Evolutionary conservation across 192 early-diverging fungal genomes (phyloP).

Genomic region (Linnemannia elongata): DNA sequence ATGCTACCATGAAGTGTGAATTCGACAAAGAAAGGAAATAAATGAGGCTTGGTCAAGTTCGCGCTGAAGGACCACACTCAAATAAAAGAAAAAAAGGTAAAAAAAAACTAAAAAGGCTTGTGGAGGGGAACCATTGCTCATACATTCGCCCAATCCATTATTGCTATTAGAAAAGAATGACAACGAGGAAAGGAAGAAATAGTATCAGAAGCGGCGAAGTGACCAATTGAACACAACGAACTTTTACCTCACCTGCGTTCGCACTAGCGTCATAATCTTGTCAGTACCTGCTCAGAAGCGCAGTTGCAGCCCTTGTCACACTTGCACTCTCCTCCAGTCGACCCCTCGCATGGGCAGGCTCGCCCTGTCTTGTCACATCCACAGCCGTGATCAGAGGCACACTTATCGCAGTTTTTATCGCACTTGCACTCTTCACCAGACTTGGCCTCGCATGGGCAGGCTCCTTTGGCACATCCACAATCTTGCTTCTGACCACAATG

Average conservation of each 20-base stretch:
- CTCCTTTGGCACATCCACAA: background rate
- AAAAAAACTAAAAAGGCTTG: too few relatives aligned
- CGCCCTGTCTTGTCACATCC: constrained; percentile 10
- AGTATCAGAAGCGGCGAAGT: background rate
- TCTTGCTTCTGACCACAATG: constrained; percentile 5
- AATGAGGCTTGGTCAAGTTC: too few relatives aligned
- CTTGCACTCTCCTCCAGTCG: background rate
- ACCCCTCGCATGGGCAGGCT: constrained; percentile 6
- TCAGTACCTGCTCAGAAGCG: background rate
- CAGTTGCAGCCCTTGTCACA: constrained; percentile 17
- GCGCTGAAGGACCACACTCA: too few relatives aligned
- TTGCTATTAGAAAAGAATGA: too few relatives aligned
- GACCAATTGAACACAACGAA: background rate
- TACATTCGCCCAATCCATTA: too few relatives aligned
- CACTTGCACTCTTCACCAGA: background rate
- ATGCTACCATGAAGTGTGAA: too few relatives aligned
- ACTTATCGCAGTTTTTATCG: background rate
- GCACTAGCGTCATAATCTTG: background rate
- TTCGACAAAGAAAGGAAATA: too few relatives aligned
- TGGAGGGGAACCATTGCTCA: too few relatives aligned
- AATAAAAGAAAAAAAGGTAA: too few relatives aligned
- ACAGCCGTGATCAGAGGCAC: background rate
- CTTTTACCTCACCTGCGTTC: background rate
- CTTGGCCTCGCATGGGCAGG: background rate
- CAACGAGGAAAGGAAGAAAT: too few relatives aligned